Conservation (phyloP, 441 rosid genomes). For the Hura crepitans region DNA sequence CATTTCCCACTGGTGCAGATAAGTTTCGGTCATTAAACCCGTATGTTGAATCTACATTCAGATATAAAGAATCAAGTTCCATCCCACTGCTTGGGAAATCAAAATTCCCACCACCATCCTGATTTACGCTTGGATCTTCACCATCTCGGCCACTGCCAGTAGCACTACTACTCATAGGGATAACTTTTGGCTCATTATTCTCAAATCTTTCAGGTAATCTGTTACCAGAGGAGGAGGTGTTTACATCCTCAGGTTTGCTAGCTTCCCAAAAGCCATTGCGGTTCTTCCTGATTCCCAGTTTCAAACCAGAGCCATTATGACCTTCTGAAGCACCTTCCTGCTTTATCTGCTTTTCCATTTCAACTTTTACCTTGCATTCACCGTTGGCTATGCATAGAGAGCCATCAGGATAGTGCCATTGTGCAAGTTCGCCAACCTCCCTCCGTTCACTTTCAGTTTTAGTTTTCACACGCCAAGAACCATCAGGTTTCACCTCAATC, state of each 20-base stretch:
- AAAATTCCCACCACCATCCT: constrained; percentile 69
- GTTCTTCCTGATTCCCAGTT: constrained; percentile 89
- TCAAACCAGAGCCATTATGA: constrained; percentile 59
- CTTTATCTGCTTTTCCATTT: constrained; percentile 51
- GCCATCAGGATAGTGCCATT: constrained; percentile 86
- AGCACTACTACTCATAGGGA: constrained; percentile 93
- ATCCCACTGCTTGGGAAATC: constrained; percentile 58
- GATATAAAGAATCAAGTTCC: constrained; percentile 72
- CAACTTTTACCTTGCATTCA: constrained; percentile 47
- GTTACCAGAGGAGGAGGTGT: constrained; percentile 65
- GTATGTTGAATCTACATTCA: constrained; percentile 57
- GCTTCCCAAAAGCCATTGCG: constrained; percentile 83
- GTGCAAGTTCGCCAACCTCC: constrained; percentile 74
- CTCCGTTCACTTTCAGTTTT: constrained; percentile 72
- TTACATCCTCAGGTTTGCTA: constrained; percentile 67
- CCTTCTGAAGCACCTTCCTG: constrained; percentile 81
- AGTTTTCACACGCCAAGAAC: constrained; percentile 91
- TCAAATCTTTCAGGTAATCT: constrained; percentile 50
- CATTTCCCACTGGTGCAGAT: constrained; percentile 47
- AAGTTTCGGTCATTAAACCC: constrained; percentile 50
- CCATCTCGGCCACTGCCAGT: constrained; percentile 92
- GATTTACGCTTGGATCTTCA: constrained; percentile 94
- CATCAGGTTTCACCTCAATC: constrained; percentile 93
- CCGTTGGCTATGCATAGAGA: constrained; percentile 40
- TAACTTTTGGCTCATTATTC: constrained; percentile 46